Conservation (phyloP, 805 yeast species). For the Starmerella riodocensis region DNA sequence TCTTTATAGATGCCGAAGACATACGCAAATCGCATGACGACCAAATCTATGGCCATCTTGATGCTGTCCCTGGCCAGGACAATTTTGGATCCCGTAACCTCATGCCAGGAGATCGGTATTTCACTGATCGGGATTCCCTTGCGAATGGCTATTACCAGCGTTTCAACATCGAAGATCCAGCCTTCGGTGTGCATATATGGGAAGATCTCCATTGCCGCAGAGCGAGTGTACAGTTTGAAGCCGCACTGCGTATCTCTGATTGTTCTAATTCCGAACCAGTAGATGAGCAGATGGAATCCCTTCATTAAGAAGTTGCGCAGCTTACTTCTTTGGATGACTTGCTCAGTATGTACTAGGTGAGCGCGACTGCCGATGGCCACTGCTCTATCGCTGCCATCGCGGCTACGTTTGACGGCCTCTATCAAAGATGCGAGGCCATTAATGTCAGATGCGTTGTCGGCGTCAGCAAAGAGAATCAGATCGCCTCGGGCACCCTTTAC, state of each 20-base stretch:
- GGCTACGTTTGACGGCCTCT: slow-evolving; percentile 33
- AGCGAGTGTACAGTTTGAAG: slow-evolving; percentile 74
- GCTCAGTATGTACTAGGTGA: slow-evolving; percentile 90
- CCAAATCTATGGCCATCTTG: slow-evolving; percentile 85
- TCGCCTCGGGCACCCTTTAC: slow-evolving; percentile 60
- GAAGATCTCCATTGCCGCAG: slow-evolving; percentile 52
- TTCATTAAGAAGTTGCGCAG: slow-evolving; percentile 86
- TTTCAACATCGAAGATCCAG: slow-evolving; percentile 96
- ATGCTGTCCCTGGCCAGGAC: slow-evolving; percentile 83
- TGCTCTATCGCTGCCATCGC: slow-evolving; percentile 35
- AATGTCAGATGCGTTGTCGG: slow-evolving; percentile 90
- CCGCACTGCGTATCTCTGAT: slow-evolving; percentile 96
- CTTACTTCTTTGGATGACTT: slow-evolving; percentile 86
- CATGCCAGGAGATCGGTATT: slow-evolving; percentile 90
- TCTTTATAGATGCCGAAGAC: slow-evolving; percentile 57
- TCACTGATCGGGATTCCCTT: slow-evolving; percentile 58
- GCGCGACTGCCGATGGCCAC: slow-evolving; percentile 89
- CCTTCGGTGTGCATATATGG: slow-evolving; percentile 93
- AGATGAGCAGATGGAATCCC: slow-evolving; percentile 76
- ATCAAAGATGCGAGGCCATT: slow-evolving; percentile 47
- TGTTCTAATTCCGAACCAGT: slow-evolving; percentile 71
- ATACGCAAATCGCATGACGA: slow-evolving; percentile 82
- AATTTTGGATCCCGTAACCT: slow-evolving; percentile 88
- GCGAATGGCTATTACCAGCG: slow-evolving; percentile 63
- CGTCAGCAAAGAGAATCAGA: slow-evolving; percentile 80